These are phyloP conservation scores for Kewa caespitosa DNA, from an alignment of 179 eudicot species.

Conservation along the genomic window DNA sequence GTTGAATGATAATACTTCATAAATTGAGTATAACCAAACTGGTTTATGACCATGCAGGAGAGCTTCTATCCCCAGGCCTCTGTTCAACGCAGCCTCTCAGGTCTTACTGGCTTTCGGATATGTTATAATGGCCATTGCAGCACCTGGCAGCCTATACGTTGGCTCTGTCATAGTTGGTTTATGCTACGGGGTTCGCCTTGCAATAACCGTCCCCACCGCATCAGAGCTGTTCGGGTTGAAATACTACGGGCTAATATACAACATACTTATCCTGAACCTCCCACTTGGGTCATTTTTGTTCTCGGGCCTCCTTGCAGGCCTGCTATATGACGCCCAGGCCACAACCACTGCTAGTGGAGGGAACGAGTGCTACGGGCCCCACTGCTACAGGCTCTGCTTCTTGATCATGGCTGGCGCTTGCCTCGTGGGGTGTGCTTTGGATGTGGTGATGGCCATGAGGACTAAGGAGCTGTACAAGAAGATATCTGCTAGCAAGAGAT, in stretches of 20 bases:
- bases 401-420: constrained; percentile 74
- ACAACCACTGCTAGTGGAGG: constrained; percentile 67
- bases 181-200: constrained; percentile 90
- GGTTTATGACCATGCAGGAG: constrained; percentile 49
- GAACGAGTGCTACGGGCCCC: constrained; percentile 72
- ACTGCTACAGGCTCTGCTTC: constrained; percentile 80
- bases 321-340: constrained; percentile 72
- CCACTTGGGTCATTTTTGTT: constrained; percentile 93
- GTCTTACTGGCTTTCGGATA: constrained; percentile 73
- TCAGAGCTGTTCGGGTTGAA: constrained; percentile 92
- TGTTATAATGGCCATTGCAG: constrained; percentile 61
- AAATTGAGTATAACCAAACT: too few relatives aligned
- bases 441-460: constrained; percentile 51
- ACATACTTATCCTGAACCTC: constrained; percentile 72
- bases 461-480: constrained; percentile 59
- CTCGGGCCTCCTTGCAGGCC: constrained; percentile 82
- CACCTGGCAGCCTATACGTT: constrained; percentile 77
- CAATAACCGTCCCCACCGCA: constrained; percentile 86
- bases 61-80: constrained; percentile 78
- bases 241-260: constrained; percentile 86
- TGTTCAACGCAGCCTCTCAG: constrained; percentile 91
- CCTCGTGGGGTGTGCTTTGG: constrained; percentile 65
- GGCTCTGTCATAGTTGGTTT: constrained; percentile 81
- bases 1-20: too few relatives aligned
- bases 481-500: constrained; percentile 50